Evolutionary conservation across 495 filamentous ascomycete species (phyloP).

Genomic region (Penicillium robsamsonii): DNA sequence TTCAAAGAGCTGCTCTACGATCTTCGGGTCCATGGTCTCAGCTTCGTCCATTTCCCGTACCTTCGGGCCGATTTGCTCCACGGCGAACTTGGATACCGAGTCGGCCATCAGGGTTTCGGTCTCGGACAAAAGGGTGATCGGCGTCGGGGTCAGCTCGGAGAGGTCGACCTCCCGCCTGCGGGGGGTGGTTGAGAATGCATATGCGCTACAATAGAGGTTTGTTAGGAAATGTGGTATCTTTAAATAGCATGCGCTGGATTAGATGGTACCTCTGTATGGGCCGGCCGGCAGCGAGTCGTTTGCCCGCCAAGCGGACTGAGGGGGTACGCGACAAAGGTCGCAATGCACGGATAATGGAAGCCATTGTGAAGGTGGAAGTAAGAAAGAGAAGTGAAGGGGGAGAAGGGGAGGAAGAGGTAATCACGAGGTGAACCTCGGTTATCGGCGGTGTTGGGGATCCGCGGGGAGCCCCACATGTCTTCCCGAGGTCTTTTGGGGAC

Average conservation of each 20-base stretch:
- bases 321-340: constrained; percentile 65
- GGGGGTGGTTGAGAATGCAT: constrained; percentile 70
- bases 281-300: constrained; percentile 39
- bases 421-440: constrained; percentile 45
- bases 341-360: constrained; percentile 64
- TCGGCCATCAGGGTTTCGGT: constrained; percentile 87
- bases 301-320: constrained; percentile 44
- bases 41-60: constrained; percentile 97
- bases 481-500: neutral
- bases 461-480: constrained; percentile 5
- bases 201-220: constrained; percentile 39
- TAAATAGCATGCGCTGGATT: neutral
- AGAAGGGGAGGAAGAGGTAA: constrained; percentile 16
- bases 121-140: constrained; percentile 90
- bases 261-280: constrained; percentile 43
- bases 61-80: constrained; percentile 83
- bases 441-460: constrained; percentile 33
- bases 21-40: constrained; percentile 82
- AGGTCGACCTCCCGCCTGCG: constrained; percentile 61
- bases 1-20: constrained; percentile 94
- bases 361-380: constrained; percentile 50
- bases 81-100: constrained; percentile 84
- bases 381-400: constrained; percentile 13
- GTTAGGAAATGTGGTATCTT: neutral
- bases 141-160: constrained; percentile 74